Conservation (phyloP, 1,284 basidiomycete genomes). For the Sanghuangporus weigelae region DNA sequence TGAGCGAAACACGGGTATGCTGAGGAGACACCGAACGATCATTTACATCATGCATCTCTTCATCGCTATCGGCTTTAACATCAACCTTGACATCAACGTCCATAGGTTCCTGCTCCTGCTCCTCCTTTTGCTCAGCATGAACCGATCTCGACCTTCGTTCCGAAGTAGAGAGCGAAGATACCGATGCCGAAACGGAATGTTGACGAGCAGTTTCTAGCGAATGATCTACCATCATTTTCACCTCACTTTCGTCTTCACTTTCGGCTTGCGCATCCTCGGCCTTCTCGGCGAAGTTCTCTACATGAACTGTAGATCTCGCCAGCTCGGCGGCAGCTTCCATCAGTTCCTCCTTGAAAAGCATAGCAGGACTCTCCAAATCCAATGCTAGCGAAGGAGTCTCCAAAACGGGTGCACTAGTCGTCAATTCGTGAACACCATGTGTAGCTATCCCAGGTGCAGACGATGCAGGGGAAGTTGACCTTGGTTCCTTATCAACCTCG, state of each 20-base stretch:
- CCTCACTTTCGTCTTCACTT: not conserved
- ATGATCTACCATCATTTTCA: not conserved
- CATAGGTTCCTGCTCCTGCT: not conserved
- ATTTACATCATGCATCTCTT: not conserved
- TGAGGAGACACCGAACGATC: not conserved
- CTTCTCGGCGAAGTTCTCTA: not conserved
- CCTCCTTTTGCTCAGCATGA: not conserved
- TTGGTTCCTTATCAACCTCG: not conserved
- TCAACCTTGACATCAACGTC: not conserved
- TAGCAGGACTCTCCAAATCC: not conserved
- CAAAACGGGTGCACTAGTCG: not conserved
- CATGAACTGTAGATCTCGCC: not conserved
- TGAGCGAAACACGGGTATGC: not conserved
- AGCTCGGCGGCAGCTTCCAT: conserved; percentile 2
- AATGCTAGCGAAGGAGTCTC: not conserved
- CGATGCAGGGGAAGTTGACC: not conserved
- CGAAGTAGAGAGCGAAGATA: not conserved
- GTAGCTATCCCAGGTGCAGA: not conserved
- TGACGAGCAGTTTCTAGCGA: not conserved
- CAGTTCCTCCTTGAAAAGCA: conserved; percentile 9
- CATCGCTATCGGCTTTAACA: not conserved
- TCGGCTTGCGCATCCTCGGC: not conserved
- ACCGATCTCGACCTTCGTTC: not conserved
- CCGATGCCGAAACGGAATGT: not conserved
- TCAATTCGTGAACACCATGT: not conserved